Conservation (phyloP, 768 basidiomycete genomes). For the Pisolithus tinctorius region DNA sequence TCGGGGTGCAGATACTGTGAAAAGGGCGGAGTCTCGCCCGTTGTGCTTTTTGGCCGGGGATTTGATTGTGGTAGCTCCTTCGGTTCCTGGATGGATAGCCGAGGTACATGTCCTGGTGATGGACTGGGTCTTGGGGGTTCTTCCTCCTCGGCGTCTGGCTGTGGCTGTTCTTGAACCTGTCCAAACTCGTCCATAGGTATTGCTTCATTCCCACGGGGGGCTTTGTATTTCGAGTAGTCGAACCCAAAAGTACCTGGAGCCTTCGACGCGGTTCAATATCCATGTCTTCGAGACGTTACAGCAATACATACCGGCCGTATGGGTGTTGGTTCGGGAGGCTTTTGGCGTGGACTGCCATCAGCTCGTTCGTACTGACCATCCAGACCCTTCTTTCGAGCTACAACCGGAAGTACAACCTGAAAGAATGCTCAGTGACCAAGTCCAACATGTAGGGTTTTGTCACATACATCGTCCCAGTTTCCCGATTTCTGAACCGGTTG, state of each 20-base stretch:
- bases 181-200: conserved; percentile 70
- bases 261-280: conserved; percentile 28
- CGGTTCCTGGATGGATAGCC: conserved; percentile 19
- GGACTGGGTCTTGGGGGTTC: not conserved
- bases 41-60: conserved; percentile 12
- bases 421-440: conserved; percentile 3
- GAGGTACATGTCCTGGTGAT: conserved; percentile 9
- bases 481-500: conserved; percentile 60
- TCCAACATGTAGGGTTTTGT: not conserved
- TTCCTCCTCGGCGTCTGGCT: conserved; percentile 2
- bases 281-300: not conserved
- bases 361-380: conserved; percentile 63
- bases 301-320: conserved; percentile 53
- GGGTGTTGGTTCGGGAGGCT: conserved; percentile 28
- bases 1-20: conserved; percentile 39
- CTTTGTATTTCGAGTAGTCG: conserved; percentile 65
- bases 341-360: conserved; percentile 60
- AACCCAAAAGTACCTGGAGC: conserved; percentile 82
- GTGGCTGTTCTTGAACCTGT: conserved; percentile 23
- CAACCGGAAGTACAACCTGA: conserved; percentile 78
- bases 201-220: conserved; percentile 35
- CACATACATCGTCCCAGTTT: conserved; percentile 79
- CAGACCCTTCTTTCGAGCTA: conserved; percentile 76
- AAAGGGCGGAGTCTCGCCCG: conserved; percentile 53
- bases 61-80: conserved; percentile 22